Conservation (phyloP, 768 basidiomycete species). For the Nidularia pulvinata region DNA sequence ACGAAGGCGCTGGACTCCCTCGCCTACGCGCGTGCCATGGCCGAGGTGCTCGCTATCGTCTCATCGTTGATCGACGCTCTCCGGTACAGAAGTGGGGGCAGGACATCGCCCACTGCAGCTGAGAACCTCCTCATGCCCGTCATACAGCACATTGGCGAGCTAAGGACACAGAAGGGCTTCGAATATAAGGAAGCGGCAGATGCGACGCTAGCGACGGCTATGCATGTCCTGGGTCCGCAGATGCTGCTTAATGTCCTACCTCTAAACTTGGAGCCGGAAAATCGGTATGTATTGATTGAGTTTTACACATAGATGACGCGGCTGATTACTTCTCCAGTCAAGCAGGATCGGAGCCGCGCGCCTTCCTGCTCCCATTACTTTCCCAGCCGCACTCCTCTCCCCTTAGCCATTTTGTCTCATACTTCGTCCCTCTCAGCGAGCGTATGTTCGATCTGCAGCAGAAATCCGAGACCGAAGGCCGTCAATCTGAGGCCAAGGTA, state of each 20-base stretch:
- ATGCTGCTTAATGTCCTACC: conserved; percentile 75
- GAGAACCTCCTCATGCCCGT: conserved; percentile 71
- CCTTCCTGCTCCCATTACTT: conserved; percentile 89
- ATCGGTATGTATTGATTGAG: conserved; percentile 51
- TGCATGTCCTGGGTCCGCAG: conserved; percentile 85
- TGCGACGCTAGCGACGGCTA: conserved; percentile 71
- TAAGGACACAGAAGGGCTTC: conserved; percentile 80
- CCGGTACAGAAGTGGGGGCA: conserved; percentile 41
- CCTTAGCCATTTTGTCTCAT: conserved; percentile 81
- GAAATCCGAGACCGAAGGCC: conserved; percentile 70
- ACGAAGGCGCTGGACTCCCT: conserved; percentile 73
- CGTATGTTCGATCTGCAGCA: conserved; percentile 89
- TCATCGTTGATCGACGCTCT: conserved; percentile 70
- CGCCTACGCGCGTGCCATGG: conserved; percentile 71
- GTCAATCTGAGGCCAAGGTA: conserved; percentile 87
- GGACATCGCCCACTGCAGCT: conserved; percentile 52
- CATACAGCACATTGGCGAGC: conserved; percentile 68
- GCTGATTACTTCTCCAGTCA: conserved; percentile 35
- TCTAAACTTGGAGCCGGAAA: conserved; percentile 81
- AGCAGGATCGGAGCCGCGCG: conserved; percentile 81
- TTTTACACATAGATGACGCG: not conserved
- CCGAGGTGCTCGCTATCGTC: conserved; percentile 75
- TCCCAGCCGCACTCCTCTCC: conserved; percentile 79
- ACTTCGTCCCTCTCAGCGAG: conserved; percentile 95
- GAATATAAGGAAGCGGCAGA: conserved; percentile 92